phyloP scores from a whole-genome alignment of 2,329 filamentous ascomycete genomes.

The Xylariaceae sp. region DNA sequence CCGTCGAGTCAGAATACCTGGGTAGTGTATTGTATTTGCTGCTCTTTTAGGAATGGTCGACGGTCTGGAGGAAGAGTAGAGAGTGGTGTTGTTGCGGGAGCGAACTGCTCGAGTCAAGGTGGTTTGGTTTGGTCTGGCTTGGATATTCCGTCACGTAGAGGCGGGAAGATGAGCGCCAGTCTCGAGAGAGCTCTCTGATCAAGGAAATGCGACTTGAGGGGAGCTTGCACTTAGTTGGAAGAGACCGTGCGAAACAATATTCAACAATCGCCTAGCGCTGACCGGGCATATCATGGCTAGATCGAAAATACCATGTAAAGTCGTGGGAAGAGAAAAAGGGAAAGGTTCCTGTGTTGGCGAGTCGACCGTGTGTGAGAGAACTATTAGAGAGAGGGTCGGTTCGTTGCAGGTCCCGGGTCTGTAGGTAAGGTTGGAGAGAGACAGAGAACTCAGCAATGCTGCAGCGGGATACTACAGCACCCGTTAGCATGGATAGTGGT shows the following conservation, averaged over 20 bases:
- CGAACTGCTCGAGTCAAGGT: conserved; percentile 18
- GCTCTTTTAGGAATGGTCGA: conserved; percentile 13
- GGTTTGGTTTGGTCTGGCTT: conserved; percentile 1
- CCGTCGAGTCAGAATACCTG: conserved; percentile 8
- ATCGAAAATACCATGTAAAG: conserved; percentile 2
- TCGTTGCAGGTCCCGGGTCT: conserved; percentile 17
- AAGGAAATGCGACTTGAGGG: conserved; percentile 27
- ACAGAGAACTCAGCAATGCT: conserved; percentile 4
- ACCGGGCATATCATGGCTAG: conserved; percentile 27
- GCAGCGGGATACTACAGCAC: neutral
- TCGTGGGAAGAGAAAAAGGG: conserved; percentile 6
- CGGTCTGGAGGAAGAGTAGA: conserved; percentile 5
- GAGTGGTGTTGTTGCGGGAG: conserved; percentile 4
- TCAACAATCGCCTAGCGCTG: conserved; percentile 21
- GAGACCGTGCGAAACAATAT: conserved; percentile 30
- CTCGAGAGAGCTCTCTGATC: conserved; percentile 28
- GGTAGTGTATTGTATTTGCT: neutral
- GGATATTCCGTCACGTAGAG: neutral
- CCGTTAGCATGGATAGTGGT: neutral
- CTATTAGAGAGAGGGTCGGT: conserved; percentile 22
- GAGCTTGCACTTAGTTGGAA: conserved; percentile 22
- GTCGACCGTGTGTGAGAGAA: conserved; percentile 9
- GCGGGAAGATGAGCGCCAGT: conserved; percentile 3
- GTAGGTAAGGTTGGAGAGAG: conserved; percentile 7
- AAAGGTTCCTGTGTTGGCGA: conserved; percentile 22